Percentiles rank a stretch among this genome's conserved stretches.
These are phyloP conservation scores for Solanum sitiens DNA, from an alignment of 257 asterid species.

Conservation along the genomic window DNA sequence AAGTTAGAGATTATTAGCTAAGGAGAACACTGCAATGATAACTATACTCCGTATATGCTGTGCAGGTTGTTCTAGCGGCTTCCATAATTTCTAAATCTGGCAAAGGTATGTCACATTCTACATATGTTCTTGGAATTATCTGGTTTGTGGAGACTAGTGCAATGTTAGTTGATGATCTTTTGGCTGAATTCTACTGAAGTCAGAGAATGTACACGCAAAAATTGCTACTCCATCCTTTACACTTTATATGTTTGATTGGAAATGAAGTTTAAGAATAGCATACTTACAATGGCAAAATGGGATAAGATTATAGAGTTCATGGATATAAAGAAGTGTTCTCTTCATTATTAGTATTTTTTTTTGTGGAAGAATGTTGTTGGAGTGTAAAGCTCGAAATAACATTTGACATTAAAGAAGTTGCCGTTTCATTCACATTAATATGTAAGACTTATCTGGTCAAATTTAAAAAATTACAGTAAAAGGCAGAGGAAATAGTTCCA, in stretches of 20 bases:
- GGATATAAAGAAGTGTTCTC: background rate
- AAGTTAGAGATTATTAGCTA: background rate
- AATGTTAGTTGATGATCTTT: background rate
- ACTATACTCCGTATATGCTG: background rate
- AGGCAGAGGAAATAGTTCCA: background rate
- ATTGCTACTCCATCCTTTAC: background rate
- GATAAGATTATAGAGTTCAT: background rate
- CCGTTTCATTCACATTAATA: background rate
- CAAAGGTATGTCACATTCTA: conserved; percentile 43
- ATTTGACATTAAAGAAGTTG: background rate
- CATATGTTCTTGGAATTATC: background rate
- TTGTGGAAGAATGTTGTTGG: background rate
- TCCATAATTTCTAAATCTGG: conserved; percentile 81
- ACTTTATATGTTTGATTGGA: background rate
- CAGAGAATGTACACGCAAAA: background rate
- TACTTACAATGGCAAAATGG: background rate
- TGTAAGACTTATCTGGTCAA: background rate
- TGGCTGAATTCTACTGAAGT: background rate
- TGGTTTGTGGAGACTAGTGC: background rate
- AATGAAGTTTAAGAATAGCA: background rate
- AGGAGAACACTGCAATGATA: background rate
- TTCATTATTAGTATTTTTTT: background rate
- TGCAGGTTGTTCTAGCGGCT: conserved; percentile 92
- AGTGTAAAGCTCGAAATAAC: background rate
- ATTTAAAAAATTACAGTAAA: background rate